Evolutionary conservation across 2,329 filamentous ascomycete species (phyloP).

Genomic region (Aspergillus novoparasiticus): DNA sequence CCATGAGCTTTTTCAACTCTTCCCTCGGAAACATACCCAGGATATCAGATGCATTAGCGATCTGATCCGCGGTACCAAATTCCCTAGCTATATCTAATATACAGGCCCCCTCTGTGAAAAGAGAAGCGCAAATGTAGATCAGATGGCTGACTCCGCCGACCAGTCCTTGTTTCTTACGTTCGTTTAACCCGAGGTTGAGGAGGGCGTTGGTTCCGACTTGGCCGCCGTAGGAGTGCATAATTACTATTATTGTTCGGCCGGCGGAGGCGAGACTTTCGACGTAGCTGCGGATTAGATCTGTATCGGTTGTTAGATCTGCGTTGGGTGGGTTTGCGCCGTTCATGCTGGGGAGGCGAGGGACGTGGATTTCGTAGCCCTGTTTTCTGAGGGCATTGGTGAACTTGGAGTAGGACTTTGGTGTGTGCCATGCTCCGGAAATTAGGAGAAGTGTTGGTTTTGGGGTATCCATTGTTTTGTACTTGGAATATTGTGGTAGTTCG

Average conservation of each 20-base stretch:
- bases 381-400: background rate
- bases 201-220: slow-evolving; percentile 15
- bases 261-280: background rate
- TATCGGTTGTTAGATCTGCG: slow-evolving; percentile 11
- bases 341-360: slow-evolving; percentile 4
- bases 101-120: background rate
- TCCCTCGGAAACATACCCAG: background rate
- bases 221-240: slow-evolving; percentile 16
- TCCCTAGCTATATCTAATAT: background rate
- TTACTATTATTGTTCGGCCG: slow-evolving; percentile 3
- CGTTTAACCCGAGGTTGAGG: background rate
- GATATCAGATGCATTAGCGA: background rate
- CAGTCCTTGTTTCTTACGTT: background rate
- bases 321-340: slow-evolving; percentile 13
- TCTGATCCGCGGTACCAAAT: background rate
- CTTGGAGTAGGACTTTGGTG: slow-evolving; percentile 3
- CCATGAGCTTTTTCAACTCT: background rate
- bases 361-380: slow-evolving; percentile 10
- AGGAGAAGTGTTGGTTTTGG: background rate
- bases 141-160: background rate
- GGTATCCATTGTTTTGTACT: background rate
- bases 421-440: slow-evolving; percentile 11
- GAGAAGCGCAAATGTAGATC: background rate
- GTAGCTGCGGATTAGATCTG: background rate
- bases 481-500: background rate